Base-by-base conservation (phyloP, 2,329 filamentous ascomycete species). In the Cordyceps fumosorosea region DNA sequence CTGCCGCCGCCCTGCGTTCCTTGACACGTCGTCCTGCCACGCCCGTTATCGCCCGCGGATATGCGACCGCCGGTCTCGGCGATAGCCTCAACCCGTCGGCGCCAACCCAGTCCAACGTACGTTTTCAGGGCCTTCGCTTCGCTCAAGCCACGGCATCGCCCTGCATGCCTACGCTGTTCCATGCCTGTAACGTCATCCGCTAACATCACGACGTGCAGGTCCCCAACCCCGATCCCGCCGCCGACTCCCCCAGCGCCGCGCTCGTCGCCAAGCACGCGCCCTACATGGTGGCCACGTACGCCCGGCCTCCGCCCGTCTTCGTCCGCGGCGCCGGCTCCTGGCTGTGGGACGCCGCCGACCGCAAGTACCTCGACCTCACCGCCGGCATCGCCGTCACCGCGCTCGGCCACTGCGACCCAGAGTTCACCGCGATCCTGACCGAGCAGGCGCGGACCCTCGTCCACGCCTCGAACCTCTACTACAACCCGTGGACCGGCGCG, bases 221-320 rank as follows among this genome's bases (percentile, higher is more conserved):
- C 14, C 81, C 89, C 11, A 91, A 89, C 67, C 83, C 89, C 55
- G 91, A 96, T 70, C 91, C 91, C 42, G 71, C 86, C 16, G 69
- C 84, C 54, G 88, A 91, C 74, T 95, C 91, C 0, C 79, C 85
- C 68, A 96, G 90, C 66, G 84, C 86, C 40, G 82, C 86, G 34
- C 83, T 96, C 64, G 85, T 96, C 66, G 82, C 85, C 67, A 85
- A 90, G 64, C 87, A 92, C 69, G 83, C 87, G 37, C 89, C 90
- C 3, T 98, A 87, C 77, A 98, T 99, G 93, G 90, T 99, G 32
- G 89, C 92, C 2, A 99, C 95, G 59, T 99, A 99, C 76, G 87
- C 91, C 58, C 90, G 95, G 29, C 93, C 95, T 55, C 83, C 89
- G 51, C 91, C 92, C 2, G 90, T 98, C 71, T 97, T 99, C 75